Percentiles rank a stretch among this genome's conserved stretches.
Conservation (phyloP, 108 stramenopile species). For the Discostella stelligeroides region DNA sequence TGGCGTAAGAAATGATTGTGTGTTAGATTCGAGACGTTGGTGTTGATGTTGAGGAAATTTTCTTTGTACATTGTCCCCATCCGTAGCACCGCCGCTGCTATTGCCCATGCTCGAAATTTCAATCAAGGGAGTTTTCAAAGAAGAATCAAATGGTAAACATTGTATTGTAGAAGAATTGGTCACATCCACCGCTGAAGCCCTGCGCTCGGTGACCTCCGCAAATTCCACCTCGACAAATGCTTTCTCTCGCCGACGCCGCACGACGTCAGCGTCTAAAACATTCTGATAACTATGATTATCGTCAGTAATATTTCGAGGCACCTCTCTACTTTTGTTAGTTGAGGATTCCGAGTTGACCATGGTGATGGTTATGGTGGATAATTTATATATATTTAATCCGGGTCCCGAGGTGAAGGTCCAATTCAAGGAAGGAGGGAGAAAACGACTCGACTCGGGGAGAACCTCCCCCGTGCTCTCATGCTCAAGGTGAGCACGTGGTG, state of each 20-base stretch:
- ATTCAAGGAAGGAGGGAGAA: no score
- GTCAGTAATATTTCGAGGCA: neutral
- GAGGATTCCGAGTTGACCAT: no score
- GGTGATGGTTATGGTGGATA: no score
- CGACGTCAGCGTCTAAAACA: neutral
- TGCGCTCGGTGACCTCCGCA: conserved; percentile 1
- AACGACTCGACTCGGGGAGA: no score
- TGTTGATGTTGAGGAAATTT: neutral
- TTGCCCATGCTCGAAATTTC: conserved; percentile 17
- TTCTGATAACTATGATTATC: neutral
- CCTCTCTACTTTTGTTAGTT: neutral
- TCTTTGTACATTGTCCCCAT: neutral
- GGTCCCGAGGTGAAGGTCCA: no score
- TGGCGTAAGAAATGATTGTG: conserved; percentile 4
- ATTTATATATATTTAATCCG: no score
- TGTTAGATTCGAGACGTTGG: neutral
- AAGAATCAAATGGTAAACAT: neutral
- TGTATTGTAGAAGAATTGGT: neutral
- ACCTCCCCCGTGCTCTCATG: no score
- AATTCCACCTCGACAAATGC: conserved; percentile 16
- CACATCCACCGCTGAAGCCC: conserved; percentile 7
- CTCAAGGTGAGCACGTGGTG: no score
- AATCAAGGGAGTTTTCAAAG: conserved; percentile 16
- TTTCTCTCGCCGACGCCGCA: conserved; percentile 14
- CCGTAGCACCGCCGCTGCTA: neutral